phyloP scores from a whole-genome alignment of 257 asterid species.

The Solanum dulcamara region DNA sequence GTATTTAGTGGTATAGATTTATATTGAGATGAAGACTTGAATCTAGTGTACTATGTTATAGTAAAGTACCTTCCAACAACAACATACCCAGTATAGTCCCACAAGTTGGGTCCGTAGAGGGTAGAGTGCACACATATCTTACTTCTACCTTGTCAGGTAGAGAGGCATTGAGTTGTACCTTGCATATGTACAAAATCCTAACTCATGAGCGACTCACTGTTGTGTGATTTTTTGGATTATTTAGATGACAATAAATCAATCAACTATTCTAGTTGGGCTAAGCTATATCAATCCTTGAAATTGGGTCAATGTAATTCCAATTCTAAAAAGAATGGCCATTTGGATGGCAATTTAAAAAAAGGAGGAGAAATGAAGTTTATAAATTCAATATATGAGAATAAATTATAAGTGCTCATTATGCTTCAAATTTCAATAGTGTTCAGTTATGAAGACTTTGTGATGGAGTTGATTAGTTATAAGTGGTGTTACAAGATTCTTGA shows the following conservation, averaged over 20 bases:
- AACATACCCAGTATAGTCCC: neutral
- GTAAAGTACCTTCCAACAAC: neutral
- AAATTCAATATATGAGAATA: neutral
- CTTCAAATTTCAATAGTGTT: neutral
- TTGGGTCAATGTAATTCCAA: neutral
- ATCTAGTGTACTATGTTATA: neutral
- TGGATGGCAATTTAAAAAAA: neutral
- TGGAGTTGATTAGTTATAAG: neutral
- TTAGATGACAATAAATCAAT: neutral
- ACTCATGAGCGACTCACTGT: neutral
- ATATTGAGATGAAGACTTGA: neutral
- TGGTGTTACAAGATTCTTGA: neutral
- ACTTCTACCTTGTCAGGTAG: neutral
- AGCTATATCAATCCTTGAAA: neutral
- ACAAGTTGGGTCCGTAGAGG: neutral
- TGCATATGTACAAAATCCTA: neutral
- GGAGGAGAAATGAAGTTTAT: neutral
- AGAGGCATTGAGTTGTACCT: neutral
- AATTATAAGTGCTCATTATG: neutral
- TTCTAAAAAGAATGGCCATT: neutral
- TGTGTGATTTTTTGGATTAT: neutral
- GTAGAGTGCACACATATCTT: neutral
- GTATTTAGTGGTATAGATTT: neutral
- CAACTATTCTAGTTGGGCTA: neutral
- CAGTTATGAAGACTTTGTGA: neutral